Evolutionary conservation across 2,329 filamentous ascomycete species (phyloP), one percentile per base, ranked within the genome.

Genomic region (Aspergillus tubingensis): DNA sequence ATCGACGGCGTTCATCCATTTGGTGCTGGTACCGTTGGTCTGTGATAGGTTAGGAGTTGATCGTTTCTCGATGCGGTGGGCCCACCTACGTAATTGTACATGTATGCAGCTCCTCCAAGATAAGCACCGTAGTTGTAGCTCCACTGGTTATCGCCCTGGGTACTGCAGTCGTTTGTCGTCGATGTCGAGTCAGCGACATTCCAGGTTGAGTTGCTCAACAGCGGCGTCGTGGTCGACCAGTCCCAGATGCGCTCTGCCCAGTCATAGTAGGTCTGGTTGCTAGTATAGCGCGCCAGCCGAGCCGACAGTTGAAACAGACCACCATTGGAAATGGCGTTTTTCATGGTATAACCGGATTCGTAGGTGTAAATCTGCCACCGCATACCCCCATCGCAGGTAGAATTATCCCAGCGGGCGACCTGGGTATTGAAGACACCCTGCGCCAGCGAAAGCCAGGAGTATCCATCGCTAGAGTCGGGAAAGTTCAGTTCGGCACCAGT

Each of bases 401-500:
- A 68, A 4, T 77, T 78, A 66, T 95, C 88, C 89, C 91, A 94
- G 19, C 91, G 85, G 15, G 77, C 77, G 3, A 85, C 85, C 70
- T 92, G 91, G 54, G 89, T 87, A 78, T 95, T 92, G 76, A 93
- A 96, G 1, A 92, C 89, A 13, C 88, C 89, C 74, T 92, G 89
- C 0, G 85, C 88, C 48, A 96, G 82, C 11, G 88, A 86, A n/a
- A 95, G 82, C 90, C 90, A 96, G 63, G 89, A 87, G 1, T 89
- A 86, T 60, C 88, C 73, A 61, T 83, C 85, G 0, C 79, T 64
- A 0, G 70, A 70, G 39, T 76, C 73, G 10, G 74, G 74, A 30
- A 75, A 76, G 21, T 74, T 74, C 8, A 72, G 57, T 54, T 86
- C 84, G 32, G 83, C 83, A 6, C 84, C 84, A 2, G 81, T 78